Evolutionary conservation across 805 yeast species (phyloP).

Genomic region (Metschnikowia baotianmanensis): DNA sequence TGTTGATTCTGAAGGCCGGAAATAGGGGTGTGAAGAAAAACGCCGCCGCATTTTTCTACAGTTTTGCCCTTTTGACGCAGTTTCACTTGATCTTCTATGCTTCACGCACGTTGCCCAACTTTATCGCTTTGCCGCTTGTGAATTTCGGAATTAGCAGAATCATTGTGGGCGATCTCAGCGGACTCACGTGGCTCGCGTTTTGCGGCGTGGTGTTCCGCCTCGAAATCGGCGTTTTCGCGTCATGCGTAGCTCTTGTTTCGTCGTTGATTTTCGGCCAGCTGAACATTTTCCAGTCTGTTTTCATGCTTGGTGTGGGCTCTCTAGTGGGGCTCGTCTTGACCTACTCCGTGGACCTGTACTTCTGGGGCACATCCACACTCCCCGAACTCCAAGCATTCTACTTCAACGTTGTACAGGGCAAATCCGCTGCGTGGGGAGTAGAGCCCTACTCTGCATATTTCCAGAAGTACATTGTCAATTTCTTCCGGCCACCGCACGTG

Average conservation of each 20-base stretch:
- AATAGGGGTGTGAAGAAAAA: conserved; percentile 9
- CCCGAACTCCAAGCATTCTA: conserved; percentile 76
- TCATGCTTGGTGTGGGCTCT: conserved; percentile 49
- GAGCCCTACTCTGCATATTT: conserved; percentile 76
- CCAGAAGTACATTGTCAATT: conserved; percentile 40
- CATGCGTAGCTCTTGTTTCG: conserved; percentile 46
- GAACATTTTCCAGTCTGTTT: conserved; percentile 32
- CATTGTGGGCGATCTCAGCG: conserved; percentile 46
- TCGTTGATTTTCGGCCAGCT: conserved; percentile 47
- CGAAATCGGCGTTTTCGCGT: conserved; percentile 60
- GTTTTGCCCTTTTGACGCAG: conserved; percentile 58
- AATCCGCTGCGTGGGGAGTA: conserved; percentile 77
- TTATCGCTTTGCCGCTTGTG: conserved; percentile 73
- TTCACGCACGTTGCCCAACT: conserved; percentile 88
- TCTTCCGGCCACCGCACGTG: conserved; percentile 45
- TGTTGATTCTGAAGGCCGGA: conserved; percentile 18
- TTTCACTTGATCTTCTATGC: conserved; percentile 80
- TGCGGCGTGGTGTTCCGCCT: conserved; percentile 67
- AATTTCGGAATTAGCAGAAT: conserved; percentile 52
- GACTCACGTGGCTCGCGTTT: conserved; percentile 55
- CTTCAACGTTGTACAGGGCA: conserved; percentile 75
- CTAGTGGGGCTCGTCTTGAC: conserved; percentile 50
- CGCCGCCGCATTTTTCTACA: conserved; percentile 53
- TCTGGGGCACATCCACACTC: conserved; percentile 61
- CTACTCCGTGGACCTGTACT: conserved; percentile 61